These are phyloP conservation scores for Diatrype stigma DNA, from an alignment of 2,329 filamentous ascomycete species.

Conservation along the genomic window DNA sequence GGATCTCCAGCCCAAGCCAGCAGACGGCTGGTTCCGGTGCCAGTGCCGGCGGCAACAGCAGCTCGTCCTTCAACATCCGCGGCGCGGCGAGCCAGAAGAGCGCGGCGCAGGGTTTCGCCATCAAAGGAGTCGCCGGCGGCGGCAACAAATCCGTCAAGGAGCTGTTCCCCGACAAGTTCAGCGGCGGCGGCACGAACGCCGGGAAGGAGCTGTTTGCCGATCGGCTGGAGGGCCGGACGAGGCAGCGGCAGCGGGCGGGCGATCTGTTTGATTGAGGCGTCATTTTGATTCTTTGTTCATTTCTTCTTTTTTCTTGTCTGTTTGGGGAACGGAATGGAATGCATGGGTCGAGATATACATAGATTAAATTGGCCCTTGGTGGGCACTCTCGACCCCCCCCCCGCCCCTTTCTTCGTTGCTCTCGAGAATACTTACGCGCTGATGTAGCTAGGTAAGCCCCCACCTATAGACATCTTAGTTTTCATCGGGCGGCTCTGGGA, in stretches of 20 bases:
- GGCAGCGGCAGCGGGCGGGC: slow-evolving; percentile 62
- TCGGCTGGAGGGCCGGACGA: slow-evolving; percentile 52
- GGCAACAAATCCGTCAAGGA: slow-evolving; percentile 55
- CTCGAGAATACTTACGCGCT: too few relatives aligned
- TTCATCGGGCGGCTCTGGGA: too few relatives aligned
- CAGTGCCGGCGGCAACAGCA: slow-evolving; percentile 10
- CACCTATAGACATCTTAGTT: too few relatives aligned
- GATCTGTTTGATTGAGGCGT: slow-evolving; percentile 65
- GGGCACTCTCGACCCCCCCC: too few relatives aligned
- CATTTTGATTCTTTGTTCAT: too few relatives aligned
- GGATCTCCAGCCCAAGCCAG: slow-evolving; percentile 27
- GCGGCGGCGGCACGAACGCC: slow-evolving; percentile 44
- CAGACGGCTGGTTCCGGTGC: slow-evolving; percentile 15
- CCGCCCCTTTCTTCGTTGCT: too few relatives aligned
- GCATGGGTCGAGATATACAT: neutral
- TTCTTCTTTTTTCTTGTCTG: neutral
- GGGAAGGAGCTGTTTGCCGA: slow-evolving; percentile 68
- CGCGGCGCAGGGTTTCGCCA: slow-evolving; percentile 51
- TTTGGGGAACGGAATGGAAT: neutral
- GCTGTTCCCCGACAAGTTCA: slow-evolving; percentile 63
- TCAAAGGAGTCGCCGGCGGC: slow-evolving; percentile 59
- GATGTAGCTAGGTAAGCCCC: too few relatives aligned
- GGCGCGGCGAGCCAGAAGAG: slow-evolving; percentile 48
- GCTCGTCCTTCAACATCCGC: slow-evolving; percentile 53
- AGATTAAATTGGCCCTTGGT: too few relatives aligned